Conservation (phyloP, 495 filamentous ascomycete species). For the Neurospora hispaniola region DNA sequence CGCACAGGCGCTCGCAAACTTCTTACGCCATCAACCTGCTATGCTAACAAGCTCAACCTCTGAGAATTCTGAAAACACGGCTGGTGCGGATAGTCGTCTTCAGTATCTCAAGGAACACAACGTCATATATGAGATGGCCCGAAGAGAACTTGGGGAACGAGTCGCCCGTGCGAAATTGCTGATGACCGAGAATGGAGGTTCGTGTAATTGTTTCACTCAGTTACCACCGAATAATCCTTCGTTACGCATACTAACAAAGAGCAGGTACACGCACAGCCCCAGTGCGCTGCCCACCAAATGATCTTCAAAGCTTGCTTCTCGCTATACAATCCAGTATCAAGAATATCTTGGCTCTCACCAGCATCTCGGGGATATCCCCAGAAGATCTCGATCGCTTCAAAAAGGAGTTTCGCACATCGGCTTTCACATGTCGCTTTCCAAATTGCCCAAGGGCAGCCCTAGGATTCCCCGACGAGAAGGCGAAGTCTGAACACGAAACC, state of each 20-base stretch:
- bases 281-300: rapidly evolving
- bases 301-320: background rate
- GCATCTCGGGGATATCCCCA: conserved; percentile 4
- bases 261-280: background rate
- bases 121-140: background rate
- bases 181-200: background rate
- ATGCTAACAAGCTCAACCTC: background rate
- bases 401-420: conserved; percentile 10
- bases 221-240: no score
- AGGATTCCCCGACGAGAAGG: background rate
- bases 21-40: background rate
- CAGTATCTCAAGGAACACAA: background rate
- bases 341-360: background rate
- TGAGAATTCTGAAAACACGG: background rate
- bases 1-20: background rate
- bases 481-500: background rate
- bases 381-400: conserved; percentile 19
- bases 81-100: background rate
- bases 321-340: background rate
- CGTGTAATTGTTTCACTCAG: background rate
- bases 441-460: background rate
- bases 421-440: conserved; percentile 16
- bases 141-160: background rate
- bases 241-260: background rate
- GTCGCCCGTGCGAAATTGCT: background rate